Base-by-base conservation (phyloP, 306 rosid species). In the Citrullus colocynthis region DNA sequence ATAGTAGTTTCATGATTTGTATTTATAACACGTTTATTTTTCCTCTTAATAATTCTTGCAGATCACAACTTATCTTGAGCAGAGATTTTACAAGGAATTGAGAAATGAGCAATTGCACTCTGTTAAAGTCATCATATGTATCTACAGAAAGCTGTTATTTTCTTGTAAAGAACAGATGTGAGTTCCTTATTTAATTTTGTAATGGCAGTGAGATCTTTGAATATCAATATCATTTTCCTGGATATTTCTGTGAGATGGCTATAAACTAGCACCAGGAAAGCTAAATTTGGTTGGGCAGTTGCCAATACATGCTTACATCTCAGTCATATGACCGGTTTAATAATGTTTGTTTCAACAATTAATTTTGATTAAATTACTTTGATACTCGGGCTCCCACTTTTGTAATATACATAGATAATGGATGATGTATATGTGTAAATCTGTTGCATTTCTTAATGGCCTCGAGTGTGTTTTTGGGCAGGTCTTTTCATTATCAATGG, bases 121-220 rank as follows among this genome's bases (percentile, higher is more conserved):
- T 1, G 96, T 92, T 8, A 92, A 89, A 80, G 90, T 92, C 72
- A 89, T 92, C 83, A 85, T 92, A 65, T 86, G 91, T 71, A 87
- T 90, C 76, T 92, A 89, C 90, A 83, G 93, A 85, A 92, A 88
- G 82, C 85, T 92, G 82, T 79, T 92, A 87, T 67, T 88, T 74
- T 85, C 91, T 55, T 92, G 96, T 83, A 89, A 78, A 82, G 93
- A 92, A n/a, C 93, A 92, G 79, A 92, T 92, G 97, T 92, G 84
- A 92, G 96, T 84, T 78, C 24, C 63, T 75, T 80, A 69, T 65
- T 65, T 80, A 64, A 51, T 82, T 72, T 49, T 15, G n/a, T 30
- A 30, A 17, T 67, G 36, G 7, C 44, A 32, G 44, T 9, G 28
- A 49, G 52, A 51, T 32, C 30, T 73, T 69, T 10, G 56, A 69